Evolutionary conservation across 2,329 filamentous ascomycete species (phyloP).

Genomic region (Alternaria arborescens): DNA sequence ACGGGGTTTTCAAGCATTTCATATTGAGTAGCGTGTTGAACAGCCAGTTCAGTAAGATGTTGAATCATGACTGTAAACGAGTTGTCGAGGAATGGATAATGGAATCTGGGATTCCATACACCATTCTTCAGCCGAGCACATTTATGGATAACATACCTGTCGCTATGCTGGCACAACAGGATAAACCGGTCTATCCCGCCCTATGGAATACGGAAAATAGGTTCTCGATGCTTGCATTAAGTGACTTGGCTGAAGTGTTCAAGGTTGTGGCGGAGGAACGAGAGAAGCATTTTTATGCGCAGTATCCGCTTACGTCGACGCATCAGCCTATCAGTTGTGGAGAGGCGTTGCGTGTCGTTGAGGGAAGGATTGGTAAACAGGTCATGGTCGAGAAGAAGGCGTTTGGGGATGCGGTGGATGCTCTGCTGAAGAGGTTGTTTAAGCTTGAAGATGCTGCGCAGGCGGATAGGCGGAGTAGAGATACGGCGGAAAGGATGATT

Average conservation of each 20-base stretch:
- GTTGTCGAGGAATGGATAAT: constrained; percentile 48
- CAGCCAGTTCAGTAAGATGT: constrained; percentile 46
- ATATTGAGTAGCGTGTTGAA: constrained; percentile 47
- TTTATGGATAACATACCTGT: constrained; percentile 47
- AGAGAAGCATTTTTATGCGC: constrained; percentile 39
- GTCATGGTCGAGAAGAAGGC: constrained; percentile 26
- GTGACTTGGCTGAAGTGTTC: constrained; percentile 38
- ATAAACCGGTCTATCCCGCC: constrained; percentile 26
- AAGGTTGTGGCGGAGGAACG: constrained; percentile 31
- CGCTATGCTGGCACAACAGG: constrained; percentile 25
- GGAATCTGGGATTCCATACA: background rate
- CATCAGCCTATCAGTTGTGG: constrained; percentile 23
- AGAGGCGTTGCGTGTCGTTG: constrained; percentile 26
- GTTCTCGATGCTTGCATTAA: constrained; percentile 37
- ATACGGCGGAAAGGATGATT: background rate
- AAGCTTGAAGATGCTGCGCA: background rate
- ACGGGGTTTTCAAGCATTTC: constrained; percentile 45
- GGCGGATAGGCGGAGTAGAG: background rate
- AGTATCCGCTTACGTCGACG: constrained; percentile 39
- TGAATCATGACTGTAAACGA: constrained; percentile 51
- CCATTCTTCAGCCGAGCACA: constrained; percentile 31
- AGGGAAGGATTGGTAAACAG: constrained; percentile 33
- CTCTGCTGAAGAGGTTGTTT: constrained; percentile 14
- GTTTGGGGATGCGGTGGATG: constrained; percentile 29
- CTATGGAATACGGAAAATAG: constrained; percentile 29